phyloP scores from a whole-genome alignment of 495 filamentous ascomycete species.

The Tuber umbilicatum region DNA sequence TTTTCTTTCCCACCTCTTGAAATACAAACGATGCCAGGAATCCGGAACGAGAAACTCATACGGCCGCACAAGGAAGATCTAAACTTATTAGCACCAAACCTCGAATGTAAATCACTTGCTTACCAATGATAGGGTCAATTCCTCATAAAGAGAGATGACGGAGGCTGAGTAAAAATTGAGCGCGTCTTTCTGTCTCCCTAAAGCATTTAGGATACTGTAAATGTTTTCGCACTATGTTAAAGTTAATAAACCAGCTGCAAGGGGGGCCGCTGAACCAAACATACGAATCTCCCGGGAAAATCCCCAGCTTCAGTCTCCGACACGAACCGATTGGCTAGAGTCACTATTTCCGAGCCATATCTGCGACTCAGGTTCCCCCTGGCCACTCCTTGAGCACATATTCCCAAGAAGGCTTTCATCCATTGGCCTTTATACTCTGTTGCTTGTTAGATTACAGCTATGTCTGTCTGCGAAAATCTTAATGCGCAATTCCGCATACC shows the following conservation, averaged over 20 bases:
- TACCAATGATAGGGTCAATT: conserved; percentile 10
- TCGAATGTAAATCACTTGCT: not conserved
- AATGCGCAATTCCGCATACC: not conserved
- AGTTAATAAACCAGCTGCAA: not conserved
- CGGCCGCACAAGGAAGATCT: conserved; percentile 16
- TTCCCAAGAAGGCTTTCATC: not conserved
- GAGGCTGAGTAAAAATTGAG: conserved; percentile 7
- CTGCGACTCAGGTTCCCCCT: not conserved
- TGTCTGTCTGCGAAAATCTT: not conserved
- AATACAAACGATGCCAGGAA: conserved; percentile 6
- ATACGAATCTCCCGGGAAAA: conserved; percentile 14
- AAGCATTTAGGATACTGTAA: not conserved
- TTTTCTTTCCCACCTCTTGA: not conserved
- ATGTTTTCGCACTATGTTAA: conserved; percentile 15
- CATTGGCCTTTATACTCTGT: conserved; percentile 7
- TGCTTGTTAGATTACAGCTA: not conserved
- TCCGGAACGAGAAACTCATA: conserved; percentile 9
- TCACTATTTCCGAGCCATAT: not conserved
- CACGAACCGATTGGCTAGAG: not conserved
- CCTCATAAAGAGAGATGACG: conserved; percentile 14
- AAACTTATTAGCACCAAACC: not conserved
- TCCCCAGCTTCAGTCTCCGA: conserved; percentile 2
- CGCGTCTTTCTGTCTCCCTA: not conserved
- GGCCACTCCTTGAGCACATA: not conserved
- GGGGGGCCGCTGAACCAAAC: not conserved